Conservation (phyloP, 345 rosid genomes). For the Hevea brasiliensis region DNA sequence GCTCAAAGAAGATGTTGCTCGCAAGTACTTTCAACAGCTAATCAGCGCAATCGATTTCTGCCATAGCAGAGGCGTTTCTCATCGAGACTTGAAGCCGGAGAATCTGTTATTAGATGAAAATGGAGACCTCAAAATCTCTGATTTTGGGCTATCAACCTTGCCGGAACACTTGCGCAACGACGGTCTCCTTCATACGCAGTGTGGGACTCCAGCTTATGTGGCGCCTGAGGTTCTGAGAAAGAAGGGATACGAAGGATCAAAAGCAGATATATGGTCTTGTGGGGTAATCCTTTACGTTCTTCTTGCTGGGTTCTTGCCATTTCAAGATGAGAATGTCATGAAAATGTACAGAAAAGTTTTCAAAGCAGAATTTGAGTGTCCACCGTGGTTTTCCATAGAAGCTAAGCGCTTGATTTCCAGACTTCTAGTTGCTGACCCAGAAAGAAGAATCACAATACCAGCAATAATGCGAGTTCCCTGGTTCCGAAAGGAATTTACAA, state of each 20-base stretch:
- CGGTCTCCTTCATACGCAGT: constrained; percentile 44
- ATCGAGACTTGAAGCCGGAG: constrained; percentile 35
- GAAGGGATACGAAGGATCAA: constrained; percentile 49
- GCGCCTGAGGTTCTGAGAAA: constrained; percentile 48
- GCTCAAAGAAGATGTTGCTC: constrained; percentile 26
- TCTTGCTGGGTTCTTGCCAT: constrained; percentile 33
- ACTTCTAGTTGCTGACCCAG: constrained; percentile 31
- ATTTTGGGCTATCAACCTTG: constrained; percentile 25
- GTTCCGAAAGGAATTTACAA: constrained; percentile 57
- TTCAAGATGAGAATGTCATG: constrained; percentile 33
- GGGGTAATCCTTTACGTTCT: constrained; percentile 32
- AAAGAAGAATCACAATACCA: constrained; percentile 36
- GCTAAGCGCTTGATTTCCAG: constrained; percentile 23
- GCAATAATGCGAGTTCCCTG: constrained; percentile 64
- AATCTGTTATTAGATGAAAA: constrained; percentile 26
- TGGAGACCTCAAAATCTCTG: constrained; percentile 21
- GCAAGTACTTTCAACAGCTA: constrained; percentile 32
- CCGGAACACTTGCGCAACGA: constrained; percentile 59
- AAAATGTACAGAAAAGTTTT: constrained; percentile 32
- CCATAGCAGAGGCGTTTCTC: constrained; percentile 33
- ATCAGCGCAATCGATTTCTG: constrained; percentile 35
- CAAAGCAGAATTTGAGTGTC: constrained; percentile 31
- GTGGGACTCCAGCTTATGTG: constrained; percentile 74
- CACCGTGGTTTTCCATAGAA: constrained; percentile 27
- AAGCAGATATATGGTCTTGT: constrained; percentile 34